These are phyloP conservation scores for Pyronema domesticum DNA, from an alignment of 495 filamentous ascomycete genomes.

Conservation along the genomic window DNA sequence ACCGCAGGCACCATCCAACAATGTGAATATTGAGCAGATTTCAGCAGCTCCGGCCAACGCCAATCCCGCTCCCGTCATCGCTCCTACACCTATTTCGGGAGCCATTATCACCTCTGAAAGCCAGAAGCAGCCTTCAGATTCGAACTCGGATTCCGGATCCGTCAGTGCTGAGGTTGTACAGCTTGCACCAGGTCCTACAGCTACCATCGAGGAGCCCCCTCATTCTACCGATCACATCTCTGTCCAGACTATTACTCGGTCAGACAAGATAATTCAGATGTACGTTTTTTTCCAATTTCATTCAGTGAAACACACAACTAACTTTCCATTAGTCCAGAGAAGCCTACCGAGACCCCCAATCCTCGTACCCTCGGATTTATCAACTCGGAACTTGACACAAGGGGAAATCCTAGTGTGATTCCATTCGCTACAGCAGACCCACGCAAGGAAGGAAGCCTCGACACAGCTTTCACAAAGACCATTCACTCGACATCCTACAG, in stretches of 20 bases:
- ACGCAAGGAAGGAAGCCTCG: background rate
- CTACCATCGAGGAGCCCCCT: background rate
- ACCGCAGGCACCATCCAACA: background rate
- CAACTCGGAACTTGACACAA: background rate
- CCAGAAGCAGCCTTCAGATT: background rate
- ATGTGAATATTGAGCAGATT: background rate
- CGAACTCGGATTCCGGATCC: background rate
- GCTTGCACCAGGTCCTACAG: background rate
- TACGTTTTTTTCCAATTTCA: background rate
- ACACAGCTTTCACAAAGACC: background rate
- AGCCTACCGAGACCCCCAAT: background rate
- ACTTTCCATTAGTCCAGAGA: conserved; percentile 1
- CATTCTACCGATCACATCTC: background rate
- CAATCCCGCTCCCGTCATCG: background rate
- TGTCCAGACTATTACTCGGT: background rate
- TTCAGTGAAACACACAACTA: background rate
- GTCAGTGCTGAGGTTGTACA: background rate
- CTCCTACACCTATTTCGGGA: background rate
- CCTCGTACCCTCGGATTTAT: background rate
- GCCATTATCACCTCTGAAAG: background rate
- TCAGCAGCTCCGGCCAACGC: background rate
- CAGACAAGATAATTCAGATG: background rate
- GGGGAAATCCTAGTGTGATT: background rate
- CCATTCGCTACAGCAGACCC: conserved; percentile 5
- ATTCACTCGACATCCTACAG: background rate